Evolutionary conservation across 495 filamentous ascomycete genomes (phyloP), one percentile per base, ranked within the genome.

Genomic region (Neurospora africana): DNA sequence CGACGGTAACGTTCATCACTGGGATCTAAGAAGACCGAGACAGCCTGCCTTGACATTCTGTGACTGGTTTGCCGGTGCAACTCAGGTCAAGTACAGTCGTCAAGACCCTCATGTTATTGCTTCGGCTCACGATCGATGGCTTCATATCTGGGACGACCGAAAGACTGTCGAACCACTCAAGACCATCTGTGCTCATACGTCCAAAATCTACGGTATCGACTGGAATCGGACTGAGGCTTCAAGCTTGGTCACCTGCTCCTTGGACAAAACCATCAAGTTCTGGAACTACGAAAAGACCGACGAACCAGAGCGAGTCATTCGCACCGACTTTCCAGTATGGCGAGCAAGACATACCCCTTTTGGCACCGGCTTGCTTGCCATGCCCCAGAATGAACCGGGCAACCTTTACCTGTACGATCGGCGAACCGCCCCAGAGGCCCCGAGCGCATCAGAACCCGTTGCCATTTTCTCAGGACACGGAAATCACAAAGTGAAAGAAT

Each of bases 201-300:
- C 94, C 13, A 97, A 97, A 79, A 97, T 98, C 47, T 97, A 97
- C 79, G 95, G 95, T 15, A 85, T 98, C 27, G 95, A 97, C 81
- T 98, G 95, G 95, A 94, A 95, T 78, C 87, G 95, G 73, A 89
- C 91, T 0, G 84, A 89, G 41, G 77, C 89, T 8, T 89, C 88
- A 10, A 89, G 88, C 37, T 78, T 98, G 36, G 87, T 92, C 6
- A 98, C 95, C 11, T 97, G 95, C 80, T 95, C 94, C 4, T 80
- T 97, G 68, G 95, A 98, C 77, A 92, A 90, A 76, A 96, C 92
- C 10, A 93, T 98, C 79, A 97, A 96, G 75, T 93, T 97, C 76
- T 98, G 95, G 95, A 90, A 97, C 79, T 95, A 92, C 75, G 86
- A 82, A 7, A 86, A 87, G 37, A 82, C 86, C 36, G 81, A 85